These are phyloP conservation scores for Penicillium sp. DNA, from an alignment of 2,329 filamentous ascomycete species.

Conservation along the genomic window DNA sequence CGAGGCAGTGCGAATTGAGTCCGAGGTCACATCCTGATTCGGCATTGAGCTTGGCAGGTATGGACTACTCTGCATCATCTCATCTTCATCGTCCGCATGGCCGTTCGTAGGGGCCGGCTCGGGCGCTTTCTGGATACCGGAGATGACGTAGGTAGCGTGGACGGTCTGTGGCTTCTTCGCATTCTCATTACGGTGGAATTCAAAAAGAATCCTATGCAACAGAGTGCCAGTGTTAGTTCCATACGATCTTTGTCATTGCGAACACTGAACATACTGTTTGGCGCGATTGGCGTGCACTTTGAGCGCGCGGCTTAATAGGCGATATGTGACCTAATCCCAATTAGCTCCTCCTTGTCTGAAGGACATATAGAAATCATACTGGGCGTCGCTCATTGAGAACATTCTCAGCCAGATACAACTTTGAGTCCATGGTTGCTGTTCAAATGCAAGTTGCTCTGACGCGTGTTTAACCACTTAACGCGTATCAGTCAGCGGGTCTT, in stretches of 20 bases:
- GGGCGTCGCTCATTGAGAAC: slow-evolving; percentile 72
- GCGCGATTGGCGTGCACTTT: slow-evolving; percentile 82
- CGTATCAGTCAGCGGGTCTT: slow-evolving; percentile 43
- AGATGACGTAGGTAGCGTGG: slow-evolving; percentile 90
- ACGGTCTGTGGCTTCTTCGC: slow-evolving; percentile 68
- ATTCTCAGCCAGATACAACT: slow-evolving; percentile 69
- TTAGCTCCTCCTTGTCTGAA: slow-evolving; percentile 2
- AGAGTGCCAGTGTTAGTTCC: slow-evolving; percentile 8
- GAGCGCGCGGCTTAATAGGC: slow-evolving; percentile 74
- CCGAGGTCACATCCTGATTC: slow-evolving; percentile 49
- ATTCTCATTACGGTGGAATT: slow-evolving; percentile 79
- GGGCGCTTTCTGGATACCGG: slow-evolving; percentile 59
- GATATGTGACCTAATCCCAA: slow-evolving; percentile 72
- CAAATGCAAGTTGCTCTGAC: slow-evolving; percentile 21
- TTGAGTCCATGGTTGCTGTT: slow-evolving; percentile 54
- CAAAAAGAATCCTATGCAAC: slow-evolving; percentile 69
- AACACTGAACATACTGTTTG: slow-evolving; percentile 68
- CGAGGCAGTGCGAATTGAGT: slow-evolving; percentile 54
- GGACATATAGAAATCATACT: slow-evolving; percentile 46
- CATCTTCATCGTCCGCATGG: slow-evolving; percentile 62
- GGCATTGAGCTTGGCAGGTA: slow-evolving; percentile 66
- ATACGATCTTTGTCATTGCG: neutral
- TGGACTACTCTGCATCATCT: slow-evolving; percentile 61
- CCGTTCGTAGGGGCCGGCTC: slow-evolving; percentile 38
- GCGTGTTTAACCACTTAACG: slow-evolving; percentile 41